Base-by-base conservation (phyloP, 768 basidiomycete genomes). In the Pleurotus cornucopiae region DNA sequence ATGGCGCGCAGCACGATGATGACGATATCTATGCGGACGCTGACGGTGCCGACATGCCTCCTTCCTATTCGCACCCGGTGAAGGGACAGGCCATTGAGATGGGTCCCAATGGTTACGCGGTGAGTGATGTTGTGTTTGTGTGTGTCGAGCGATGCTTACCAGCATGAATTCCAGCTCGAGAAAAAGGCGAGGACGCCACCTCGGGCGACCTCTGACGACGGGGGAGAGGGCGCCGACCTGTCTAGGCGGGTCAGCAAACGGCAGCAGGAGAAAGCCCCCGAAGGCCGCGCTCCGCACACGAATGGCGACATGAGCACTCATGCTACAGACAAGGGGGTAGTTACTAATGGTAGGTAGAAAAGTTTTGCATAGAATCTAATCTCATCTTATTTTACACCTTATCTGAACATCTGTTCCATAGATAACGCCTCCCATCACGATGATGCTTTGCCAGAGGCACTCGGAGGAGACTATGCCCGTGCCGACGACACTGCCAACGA, bases 201-300 rank as follows among this genome's bases (percentile, higher is more conserved):
- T 58, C 45, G 56, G 45, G 46, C 55, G 44, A 34, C 41, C 49
- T 55, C 56, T 16, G 57, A 46, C 21, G 66, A 60, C 51, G 64
- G 62, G 26, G 67, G 63, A 6, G 68, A 66, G 1, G 71, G 69
- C 14, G 66, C 68, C 12, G 70, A 64, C 30, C 60, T 76, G 45
- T 66, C 73, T 16, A 73, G 79, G 41, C 71, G 75, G 48, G 72
- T 77, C 20, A 86, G 81, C 63, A 75, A 78, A 62, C 81, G 89
- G 46, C 84, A 82, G 64, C 78, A 82, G 69, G 89, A 88, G 66
- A 89, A 89, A 70, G 85, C 88, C 7, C 85, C 88, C 0, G 86
- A 85, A 63, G 82, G 81, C 5, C 75, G 76, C 16, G 43, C 59
- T 7, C 77, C 76, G 9, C 77, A 71, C 56, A 59, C 37, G 13